Evolutionary conservation across 2,329 filamentous ascomycete genomes (phyloP).

Genomic region (Tolypocladium tundrense): DNA sequence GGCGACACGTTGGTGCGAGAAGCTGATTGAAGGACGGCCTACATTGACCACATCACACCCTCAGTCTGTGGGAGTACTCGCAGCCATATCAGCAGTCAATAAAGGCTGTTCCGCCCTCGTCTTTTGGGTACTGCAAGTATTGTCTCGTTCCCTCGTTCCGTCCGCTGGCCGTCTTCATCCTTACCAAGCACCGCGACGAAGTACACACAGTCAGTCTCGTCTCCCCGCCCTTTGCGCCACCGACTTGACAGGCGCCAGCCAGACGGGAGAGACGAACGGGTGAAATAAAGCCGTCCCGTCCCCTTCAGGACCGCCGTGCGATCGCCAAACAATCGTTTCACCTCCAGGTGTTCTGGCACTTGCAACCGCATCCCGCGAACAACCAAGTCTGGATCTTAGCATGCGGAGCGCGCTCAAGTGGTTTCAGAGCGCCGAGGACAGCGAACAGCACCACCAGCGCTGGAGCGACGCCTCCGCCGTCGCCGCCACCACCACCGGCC

Average conservation of each 20-base stretch:
- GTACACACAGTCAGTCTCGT: neutral
- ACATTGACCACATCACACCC: neutral
- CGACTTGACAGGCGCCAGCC: neutral
- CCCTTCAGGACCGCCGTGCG: neutral
- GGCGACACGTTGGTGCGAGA: neutral
- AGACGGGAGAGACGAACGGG: neutral
- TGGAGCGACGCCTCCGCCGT: neutral
- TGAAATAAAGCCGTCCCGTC: neutral
- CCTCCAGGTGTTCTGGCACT: neutral
- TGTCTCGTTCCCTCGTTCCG: neutral
- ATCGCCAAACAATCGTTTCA: neutral
- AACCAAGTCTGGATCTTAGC: neutral
- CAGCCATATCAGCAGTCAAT: neutral
- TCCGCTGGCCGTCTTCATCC: neutral
- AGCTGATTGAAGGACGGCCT: neutral
- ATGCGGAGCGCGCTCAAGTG: slow-evolving; percentile 12
- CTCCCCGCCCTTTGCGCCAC: neutral
- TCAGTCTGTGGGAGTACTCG: neutral
- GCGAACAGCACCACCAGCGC: slow-evolving; percentile 4
- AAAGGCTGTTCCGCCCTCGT: neutral
- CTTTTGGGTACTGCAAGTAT: neutral
- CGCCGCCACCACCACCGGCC: neutral
- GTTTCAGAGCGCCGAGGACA: slow-evolving; percentile 18
- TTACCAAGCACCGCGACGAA: neutral
- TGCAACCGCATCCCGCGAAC: neutral